Base-by-base conservation (phyloP, 1,284 basidiomycete species). In the Flammula alnicola region DNA sequence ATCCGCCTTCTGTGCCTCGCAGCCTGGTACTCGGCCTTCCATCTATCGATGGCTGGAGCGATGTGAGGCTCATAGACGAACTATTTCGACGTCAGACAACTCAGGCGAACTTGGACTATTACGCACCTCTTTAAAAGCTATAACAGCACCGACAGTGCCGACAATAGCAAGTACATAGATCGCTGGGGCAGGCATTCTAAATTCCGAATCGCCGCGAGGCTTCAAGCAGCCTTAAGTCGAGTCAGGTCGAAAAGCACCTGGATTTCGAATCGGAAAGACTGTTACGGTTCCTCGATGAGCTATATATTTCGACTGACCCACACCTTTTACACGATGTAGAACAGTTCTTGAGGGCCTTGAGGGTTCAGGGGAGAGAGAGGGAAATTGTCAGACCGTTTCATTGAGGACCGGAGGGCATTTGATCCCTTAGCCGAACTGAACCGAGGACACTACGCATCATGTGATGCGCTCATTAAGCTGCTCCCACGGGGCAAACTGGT, bases 51-150 rank as follows among this genome's bases (percentile, higher is more conserved):
- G 39, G 55, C 54, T 9, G 62, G 63, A 17, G 60, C 60, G 36
- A 67, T 59, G 35, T 65, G 64, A 14, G 65, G 63, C 20, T 63
- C 63, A 39, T 63, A 65, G 27, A 67, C 63, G 35, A 67, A 63
- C 65, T 67, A 44, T 4, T 23, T 30, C n/a, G 37, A 36, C 16
- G 23, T 33, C 25, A 44, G 31, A 50, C 49, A 48, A 31, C 22
- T 32, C 12, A 14, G 20, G 43, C 23, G 32, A 25, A 30, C 4
- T 20, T 44, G 40, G 19, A 19, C 27, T 36, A 26, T 29, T 41
- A 52, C 63, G 22, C 46, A 66, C 65, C 57, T 65, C 61, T 47
- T 64, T 63, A 42, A 67, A 65, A 11, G 54, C 62, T 27, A 61
- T 14, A 11, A 52, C 57, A 41, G 58, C 63, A 25, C 62, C 64